Conservation (phyloP, 139 green algal species). For the Asterochloris sp. region DNA sequence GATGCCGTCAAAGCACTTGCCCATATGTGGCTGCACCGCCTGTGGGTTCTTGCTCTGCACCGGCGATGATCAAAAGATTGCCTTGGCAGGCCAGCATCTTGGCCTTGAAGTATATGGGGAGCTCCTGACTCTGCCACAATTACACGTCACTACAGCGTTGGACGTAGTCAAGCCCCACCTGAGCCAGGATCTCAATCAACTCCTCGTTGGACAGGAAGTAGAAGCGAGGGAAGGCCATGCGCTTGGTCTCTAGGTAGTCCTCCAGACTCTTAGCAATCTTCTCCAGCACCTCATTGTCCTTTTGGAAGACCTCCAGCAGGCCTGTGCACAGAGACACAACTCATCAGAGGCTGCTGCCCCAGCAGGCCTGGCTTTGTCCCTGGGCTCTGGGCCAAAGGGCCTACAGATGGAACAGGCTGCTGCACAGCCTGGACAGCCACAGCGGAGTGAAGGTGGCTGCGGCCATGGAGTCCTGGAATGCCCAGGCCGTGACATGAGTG, state of each 20-base stretch:
- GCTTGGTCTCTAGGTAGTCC: conserved; percentile 89
- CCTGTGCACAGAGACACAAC: conserved; percentile 19
- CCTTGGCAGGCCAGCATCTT: background rate
- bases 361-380: too few relatives aligned
- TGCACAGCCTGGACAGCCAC: too few relatives aligned
- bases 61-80: background rate
- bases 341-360: conserved; percentile 23
- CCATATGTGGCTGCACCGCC: conserved; percentile 86
- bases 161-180: conserved; percentile 12
- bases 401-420: too few relatives aligned
- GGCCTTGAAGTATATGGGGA: background rate
- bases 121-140: background rate
- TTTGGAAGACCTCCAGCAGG: conserved; percentile 65
- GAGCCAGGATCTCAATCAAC: conserved; percentile 79
- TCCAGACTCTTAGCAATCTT: conserved; percentile 84
- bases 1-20: conserved; percentile 91
- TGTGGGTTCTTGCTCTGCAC: conserved; percentile 30
- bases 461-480: too few relatives aligned
- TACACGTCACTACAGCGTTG: background rate
- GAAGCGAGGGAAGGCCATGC: conserved; percentile 84
- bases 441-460: too few relatives aligned
- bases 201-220: conserved; percentile 86
- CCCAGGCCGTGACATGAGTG: too few relatives aligned
- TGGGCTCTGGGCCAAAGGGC: too few relatives aligned
- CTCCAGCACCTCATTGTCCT: conserved; percentile 78